phyloP scores from a whole-genome alignment of 768 basidiomycete species.

The Kwoniella newhampshirensis region DNA sequence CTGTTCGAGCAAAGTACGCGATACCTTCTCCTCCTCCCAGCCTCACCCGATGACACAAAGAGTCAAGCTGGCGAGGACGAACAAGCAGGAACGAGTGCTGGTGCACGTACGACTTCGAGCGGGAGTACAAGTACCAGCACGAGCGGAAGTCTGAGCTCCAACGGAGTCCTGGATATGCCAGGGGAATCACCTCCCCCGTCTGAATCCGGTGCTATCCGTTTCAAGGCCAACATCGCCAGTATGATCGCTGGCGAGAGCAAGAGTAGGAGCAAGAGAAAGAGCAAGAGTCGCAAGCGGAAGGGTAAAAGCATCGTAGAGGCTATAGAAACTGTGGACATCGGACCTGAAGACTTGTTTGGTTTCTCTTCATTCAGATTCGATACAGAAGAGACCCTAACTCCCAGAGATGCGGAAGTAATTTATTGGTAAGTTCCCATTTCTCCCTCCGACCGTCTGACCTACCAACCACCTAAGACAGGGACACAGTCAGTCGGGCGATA shows the following conservation, averaged over 20 bases:
- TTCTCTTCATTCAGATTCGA: slow-evolving; percentile 44
- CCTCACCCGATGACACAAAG: not conserved
- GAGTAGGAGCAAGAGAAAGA: not conserved
- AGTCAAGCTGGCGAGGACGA: too few relatives aligned
- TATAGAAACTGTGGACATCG: slow-evolving; percentile 12
- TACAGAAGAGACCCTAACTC: slow-evolving; percentile 37
- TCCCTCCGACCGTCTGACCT: not conserved
- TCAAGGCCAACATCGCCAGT: not conserved
- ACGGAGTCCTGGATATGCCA: not conserved
- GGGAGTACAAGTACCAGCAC: not conserved
- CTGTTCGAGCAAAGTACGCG: slow-evolving; percentile 32
- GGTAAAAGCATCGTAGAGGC: slow-evolving; percentile 16
- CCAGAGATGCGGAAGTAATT: slow-evolving; percentile 34
- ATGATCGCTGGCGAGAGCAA: not conserved
- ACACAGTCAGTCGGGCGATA: too few relatives aligned
- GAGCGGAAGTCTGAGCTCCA: not conserved
- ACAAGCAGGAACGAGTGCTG: not conserved
- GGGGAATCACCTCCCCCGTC: not conserved
- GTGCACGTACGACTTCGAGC: not conserved
- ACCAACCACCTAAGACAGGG: too few relatives aligned
- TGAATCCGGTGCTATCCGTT: too few relatives aligned
- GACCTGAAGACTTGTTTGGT: slow-evolving; percentile 25
- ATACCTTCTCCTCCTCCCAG: slow-evolving; percentile 27
- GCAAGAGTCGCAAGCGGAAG: slow-evolving; percentile 17
- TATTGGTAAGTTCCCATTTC: slow-evolving; percentile 35